Evolutionary conservation across 2,329 filamentous ascomycete species (phyloP).

Genomic region (Pestalotiopsis sp.): DNA sequence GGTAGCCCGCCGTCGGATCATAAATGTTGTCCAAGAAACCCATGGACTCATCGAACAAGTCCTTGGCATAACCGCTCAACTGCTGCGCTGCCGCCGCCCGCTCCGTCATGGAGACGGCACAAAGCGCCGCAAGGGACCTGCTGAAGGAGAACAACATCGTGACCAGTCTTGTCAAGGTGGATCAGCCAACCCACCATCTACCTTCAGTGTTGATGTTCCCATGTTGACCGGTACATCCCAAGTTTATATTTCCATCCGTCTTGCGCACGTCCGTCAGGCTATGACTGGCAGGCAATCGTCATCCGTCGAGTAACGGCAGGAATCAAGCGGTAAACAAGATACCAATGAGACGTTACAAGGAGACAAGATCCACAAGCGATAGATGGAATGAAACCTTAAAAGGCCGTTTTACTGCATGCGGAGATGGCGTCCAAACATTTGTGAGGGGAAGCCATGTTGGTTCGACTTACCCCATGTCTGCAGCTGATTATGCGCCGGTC

Average conservation of each 20-base stretch:
- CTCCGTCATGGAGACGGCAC: not conserved
- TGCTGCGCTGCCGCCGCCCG: not conserved
- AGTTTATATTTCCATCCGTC: not conserved
- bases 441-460: constrained; percentile 4
- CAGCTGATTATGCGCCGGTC: not conserved
- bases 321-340: not conserved
- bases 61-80: constrained; percentile 24
- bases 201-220: not conserved
- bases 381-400: constrained; percentile 4
- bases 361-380: not conserved
- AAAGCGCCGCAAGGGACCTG: not conserved
- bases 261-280: not conserved
- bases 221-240: not conserved
- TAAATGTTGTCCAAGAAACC: constrained; percentile 45
- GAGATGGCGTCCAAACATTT: not conserved
- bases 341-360: not conserved
- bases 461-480: not conserved
- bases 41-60: constrained; percentile 45
- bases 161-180: not conserved
- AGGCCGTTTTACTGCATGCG: not conserved
- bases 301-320: not conserved
- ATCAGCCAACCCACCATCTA: not conserved
- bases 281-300: not conserved
- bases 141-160: constrained; percentile 2
- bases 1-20: constrained; percentile 41